Evolutionary conservation across 2,329 filamentous ascomycete genomes (phyloP), one percentile per base, ranked within the genome.

Genomic region (Pestalotiopsis sp.): DNA sequence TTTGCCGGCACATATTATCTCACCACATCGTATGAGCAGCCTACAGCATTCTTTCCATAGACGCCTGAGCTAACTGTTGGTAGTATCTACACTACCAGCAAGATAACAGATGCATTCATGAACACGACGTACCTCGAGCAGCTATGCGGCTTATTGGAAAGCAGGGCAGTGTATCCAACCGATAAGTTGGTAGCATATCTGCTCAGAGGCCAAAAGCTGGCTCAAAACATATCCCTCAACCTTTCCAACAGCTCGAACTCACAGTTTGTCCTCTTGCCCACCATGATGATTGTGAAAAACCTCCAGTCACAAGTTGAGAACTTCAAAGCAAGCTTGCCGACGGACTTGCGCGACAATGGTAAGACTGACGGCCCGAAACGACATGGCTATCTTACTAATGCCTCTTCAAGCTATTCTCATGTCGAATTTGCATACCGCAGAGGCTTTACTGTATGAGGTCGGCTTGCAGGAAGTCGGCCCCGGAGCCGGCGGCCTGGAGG

Each of bases 1-100:
- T 86, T 84, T 73, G 80, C 80, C 0, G 85, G 84, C 2, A 83
- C 82, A 3, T 87, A 85, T 68, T 87, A 87, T 67, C 72, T 87
- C 3, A 83, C 85, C 38, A 84, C 84, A 6, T 72, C 84, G 84
- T 86, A 69, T 73, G 83, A 25, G 64, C n/a, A 2, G 7, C 31
- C 31, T 36, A 20, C 5, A 61, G 17, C 12, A 13, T 9, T 13
- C 14, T 27, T 36, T 1, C 13, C n/a, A n/a, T 39, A 61, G 7
- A 36, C 5, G 38, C 12, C 17, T 14, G 4, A 23, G 38, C 58
- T 69, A 17, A 68, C 31, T 38, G 20, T 49, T 13, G 9, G 14
- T 36, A 79, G 76, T 14, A 70, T 75, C 9, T 79, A 78, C 59
- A 75, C 77, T 1, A 78, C 79, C 6, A 78, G 60, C 73, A 86